Evolutionary conservation across 2,329 filamentous ascomycete species (phyloP).

Genomic region (Penicillium sp.): DNA sequence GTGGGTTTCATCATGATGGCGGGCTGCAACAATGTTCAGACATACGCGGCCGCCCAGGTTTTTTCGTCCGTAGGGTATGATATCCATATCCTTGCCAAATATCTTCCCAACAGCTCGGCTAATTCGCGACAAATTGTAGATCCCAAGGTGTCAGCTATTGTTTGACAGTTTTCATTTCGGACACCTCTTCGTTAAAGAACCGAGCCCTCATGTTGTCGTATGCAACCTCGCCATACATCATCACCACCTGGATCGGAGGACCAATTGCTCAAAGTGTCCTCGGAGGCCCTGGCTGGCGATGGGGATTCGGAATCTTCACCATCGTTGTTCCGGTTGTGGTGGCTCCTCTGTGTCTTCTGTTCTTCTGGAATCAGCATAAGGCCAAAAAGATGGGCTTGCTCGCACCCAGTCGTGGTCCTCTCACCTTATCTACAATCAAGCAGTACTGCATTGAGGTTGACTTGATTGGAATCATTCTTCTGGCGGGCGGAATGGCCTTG

Average conservation of each 20-base stretch:
- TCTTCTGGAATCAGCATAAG: conserved; percentile 56
- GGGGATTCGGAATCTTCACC: conserved; percentile 53
- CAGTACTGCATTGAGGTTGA: conserved; percentile 63
- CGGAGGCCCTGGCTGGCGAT: conserved; percentile 29
- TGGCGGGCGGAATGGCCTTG: conserved; percentile 25
- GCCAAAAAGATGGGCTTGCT: conserved; percentile 55
- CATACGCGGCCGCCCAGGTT: conserved; percentile 60
- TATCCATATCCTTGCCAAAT: conserved; percentile 23
- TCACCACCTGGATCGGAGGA: conserved; percentile 55
- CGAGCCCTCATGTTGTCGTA: conserved; percentile 60
- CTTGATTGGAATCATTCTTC: conserved; percentile 29
- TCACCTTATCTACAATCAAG: conserved; percentile 44
- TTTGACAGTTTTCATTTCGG: conserved; percentile 59
- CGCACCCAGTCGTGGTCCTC: conserved; percentile 44
- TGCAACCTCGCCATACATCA: conserved; percentile 59
- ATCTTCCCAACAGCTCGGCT: background rate
- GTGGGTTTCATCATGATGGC: conserved; percentile 60
- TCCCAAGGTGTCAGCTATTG: conserved; percentile 46
- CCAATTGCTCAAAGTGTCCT: conserved; percentile 47
- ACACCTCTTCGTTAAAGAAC: conserved; percentile 59
- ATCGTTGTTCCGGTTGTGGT: conserved; percentile 58
- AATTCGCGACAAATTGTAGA: background rate
- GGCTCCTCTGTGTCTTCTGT: conserved; percentile 54
- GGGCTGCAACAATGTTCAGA: conserved; percentile 56
- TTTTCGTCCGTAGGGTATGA: conserved; percentile 59